A percentile compares a stretch with the other conserved stretches of the same genome.
phyloP scores from a whole-genome alignment of 1,284 basidiomycete species.

The Cryptococcus hybrid region DNA sequence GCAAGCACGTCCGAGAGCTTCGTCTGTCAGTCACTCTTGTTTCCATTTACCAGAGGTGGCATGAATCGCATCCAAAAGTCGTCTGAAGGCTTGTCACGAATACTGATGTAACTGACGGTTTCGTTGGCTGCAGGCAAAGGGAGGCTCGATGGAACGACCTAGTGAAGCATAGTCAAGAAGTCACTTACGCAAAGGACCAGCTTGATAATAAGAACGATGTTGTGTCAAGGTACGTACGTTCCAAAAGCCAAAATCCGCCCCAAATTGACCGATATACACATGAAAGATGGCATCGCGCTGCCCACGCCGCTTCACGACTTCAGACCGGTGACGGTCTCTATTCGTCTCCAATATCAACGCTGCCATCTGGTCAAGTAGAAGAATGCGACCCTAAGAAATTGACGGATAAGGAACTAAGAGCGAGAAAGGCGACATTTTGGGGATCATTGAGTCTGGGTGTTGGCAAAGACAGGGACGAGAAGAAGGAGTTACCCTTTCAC shows the following conservation, averaged over 20 bases:
- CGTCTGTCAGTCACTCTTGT: slow-evolving; percentile 10
- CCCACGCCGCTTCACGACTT: slow-evolving; percentile 27
- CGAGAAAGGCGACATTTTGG: slow-evolving; percentile 25
- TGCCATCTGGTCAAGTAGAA: slow-evolving; percentile 13
- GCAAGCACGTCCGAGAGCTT: slow-evolving; percentile 14
- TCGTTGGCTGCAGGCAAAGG: slow-evolving; percentile 2
- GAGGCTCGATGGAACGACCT: slow-evolving; percentile 34
- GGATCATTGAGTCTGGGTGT: slow-evolving; percentile 23
- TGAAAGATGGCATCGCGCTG: slow-evolving; percentile 26
- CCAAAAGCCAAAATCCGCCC: not conserved
- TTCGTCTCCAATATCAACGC: slow-evolving; percentile 3
- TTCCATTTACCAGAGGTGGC: not conserved
- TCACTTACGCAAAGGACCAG: slow-evolving; percentile 20
- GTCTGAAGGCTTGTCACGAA: too few species aligned
- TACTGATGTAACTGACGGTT: not conserved
- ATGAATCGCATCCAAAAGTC: too few species aligned
- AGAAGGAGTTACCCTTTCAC: slow-evolving; percentile 24
- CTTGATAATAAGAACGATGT: slow-evolving; percentile 36
- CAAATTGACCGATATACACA: not conserved
- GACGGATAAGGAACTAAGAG: slow-evolving; percentile 7
- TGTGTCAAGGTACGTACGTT: slow-evolving; percentile 21
- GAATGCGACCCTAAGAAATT: slow-evolving; percentile 4
- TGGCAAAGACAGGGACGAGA: slow-evolving; percentile 24
- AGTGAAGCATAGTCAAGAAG: slow-evolving; percentile 19
- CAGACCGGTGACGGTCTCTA: slow-evolving; percentile 27